Base-by-base conservation (phyloP, 305 asterid species). In the Fraxinus angustifolia region DNA sequence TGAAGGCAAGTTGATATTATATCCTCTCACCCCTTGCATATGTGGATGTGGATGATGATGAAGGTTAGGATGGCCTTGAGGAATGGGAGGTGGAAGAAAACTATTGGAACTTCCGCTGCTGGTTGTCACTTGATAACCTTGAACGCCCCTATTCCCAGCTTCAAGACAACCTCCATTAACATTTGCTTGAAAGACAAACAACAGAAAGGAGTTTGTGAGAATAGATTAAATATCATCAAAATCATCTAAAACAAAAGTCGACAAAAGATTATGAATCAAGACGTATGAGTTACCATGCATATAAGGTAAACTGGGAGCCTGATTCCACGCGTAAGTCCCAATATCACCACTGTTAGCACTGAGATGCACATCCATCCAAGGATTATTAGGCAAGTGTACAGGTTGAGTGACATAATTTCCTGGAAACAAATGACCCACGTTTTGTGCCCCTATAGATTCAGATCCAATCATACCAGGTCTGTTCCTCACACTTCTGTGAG, bases 341-440 rank as follows among this genome's bases (percentile, higher is more conserved):
- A 78, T 62, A 45, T 88, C 91, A 53, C 91, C 83, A 73, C 81
- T 82, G 78, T 80, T 86, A 8, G 88, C 79, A 31, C 90, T 84
- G 42, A 83, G 87, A 65, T 84, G 92, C 87, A 87, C 36, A 80
- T 82, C 90, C 80, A 83, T 70, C 88, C 89, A 86, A 73, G 87
- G 92, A 79, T 86, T 85, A 26, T 92, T 89, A 50, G 93, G 92
- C 80, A 90, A 79, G 62, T 82, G 94, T 85, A 85, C 85, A 8
- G 93, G 88, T 19, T 85, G 92, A 72, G 87, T 87, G 67, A 83
- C 89, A 86, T 89, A 90, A 84, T 81, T 90, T 83, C 96, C 94
- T 76, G 85, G 97, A 76, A 85, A 77, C 82, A 88, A 79, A 89
- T 85, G 89, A 82, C 88, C 86, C 19, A 79, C 0, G 48, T 82